Evolutionary conservation across 2,329 filamentous ascomycete species (phyloP).

Genomic region (Aspergillus pseudoviridinutans): DNA sequence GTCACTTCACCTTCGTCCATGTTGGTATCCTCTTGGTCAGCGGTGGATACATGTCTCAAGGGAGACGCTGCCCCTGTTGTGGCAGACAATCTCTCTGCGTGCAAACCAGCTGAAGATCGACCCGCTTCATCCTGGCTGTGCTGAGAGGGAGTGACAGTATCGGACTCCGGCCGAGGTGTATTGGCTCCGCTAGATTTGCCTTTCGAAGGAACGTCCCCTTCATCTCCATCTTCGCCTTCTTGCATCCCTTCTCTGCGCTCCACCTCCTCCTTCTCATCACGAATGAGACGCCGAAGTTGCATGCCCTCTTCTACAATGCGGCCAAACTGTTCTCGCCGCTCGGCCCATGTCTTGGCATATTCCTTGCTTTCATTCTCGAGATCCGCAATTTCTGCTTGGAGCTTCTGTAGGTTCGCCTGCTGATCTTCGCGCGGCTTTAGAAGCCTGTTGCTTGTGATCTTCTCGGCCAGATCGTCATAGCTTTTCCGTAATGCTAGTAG

Average conservation of each 20-base stretch:
- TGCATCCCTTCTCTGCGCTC: constrained; percentile 80
- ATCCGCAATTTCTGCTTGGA: constrained; percentile 84
- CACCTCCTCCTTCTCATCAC: constrained; percentile 93
- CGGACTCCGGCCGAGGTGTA: constrained; percentile 49
- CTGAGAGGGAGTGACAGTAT: constrained; percentile 37
- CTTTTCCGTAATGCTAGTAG: constrained; percentile 74
- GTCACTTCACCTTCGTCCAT: constrained; percentile 53
- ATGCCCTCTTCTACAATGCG: constrained; percentile 88
- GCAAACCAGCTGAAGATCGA: constrained; percentile 21
- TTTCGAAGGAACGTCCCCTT: constrained; percentile 48
- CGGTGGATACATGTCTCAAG: constrained; percentile 33
- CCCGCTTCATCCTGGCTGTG: constrained; percentile 30
- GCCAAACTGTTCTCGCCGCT: constrained; percentile 80
- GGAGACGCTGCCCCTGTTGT: constrained; percentile 33
- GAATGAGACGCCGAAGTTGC: constrained; percentile 76
- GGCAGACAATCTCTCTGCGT: constrained; percentile 30
- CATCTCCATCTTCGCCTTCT: constrained; percentile 56
- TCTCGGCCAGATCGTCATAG: constrained; percentile 84
- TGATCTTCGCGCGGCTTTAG: constrained; percentile 83
- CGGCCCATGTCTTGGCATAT: constrained; percentile 78
- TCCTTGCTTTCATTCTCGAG: constrained; percentile 78
- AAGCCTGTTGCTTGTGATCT: constrained; percentile 76
- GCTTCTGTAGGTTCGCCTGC: constrained; percentile 68
- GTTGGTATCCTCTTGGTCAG: constrained; percentile 53
- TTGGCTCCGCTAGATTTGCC: constrained; percentile 47